Evolutionary conservation across 2,329 filamentous ascomycete species (phyloP).

Genomic region (Ilyonectria destructans): DNA sequence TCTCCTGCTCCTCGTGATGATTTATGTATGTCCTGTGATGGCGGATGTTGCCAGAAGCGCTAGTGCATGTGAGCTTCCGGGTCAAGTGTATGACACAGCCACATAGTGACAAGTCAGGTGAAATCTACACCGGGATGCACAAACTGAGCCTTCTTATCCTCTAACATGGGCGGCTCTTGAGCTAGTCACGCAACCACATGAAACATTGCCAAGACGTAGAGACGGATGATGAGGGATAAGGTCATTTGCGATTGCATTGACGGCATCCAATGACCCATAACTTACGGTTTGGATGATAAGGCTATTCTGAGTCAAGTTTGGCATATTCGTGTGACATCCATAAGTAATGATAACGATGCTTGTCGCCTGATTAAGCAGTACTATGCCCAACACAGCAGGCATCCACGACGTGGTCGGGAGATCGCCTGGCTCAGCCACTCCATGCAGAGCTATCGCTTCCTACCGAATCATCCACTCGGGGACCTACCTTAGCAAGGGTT

Average conservation of each 20-base stretch:
- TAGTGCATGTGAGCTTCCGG: not conserved
- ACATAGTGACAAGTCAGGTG: not conserved
- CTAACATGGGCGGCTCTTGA: not conserved
- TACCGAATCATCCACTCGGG: conserved; percentile 2
- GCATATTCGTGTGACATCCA: not conserved
- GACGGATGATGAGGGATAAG: not conserved
- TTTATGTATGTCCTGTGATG: not conserved
- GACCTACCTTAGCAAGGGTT: not conserved
- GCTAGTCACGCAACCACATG: not conserved
- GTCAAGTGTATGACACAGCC: not conserved
- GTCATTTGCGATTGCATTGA: too few species aligned
- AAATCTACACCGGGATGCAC: not conserved
- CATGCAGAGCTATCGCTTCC: not conserved
- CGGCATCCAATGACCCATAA: not conserved
- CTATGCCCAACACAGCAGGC: not conserved
- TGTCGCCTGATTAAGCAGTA: not conserved
- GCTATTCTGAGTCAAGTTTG: not conserved
- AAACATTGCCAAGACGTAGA: not conserved
- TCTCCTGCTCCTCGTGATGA: not conserved
- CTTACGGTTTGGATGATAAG: not conserved
- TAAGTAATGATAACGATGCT: not conserved
- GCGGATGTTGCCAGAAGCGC: not conserved
- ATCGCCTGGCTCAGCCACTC: not conserved
- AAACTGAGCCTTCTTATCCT: not conserved
- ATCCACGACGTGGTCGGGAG: not conserved